Base-by-base conservation (phyloP, 1,284 basidiomycete genomes). In the Ustilago shanxiensis region DNA sequence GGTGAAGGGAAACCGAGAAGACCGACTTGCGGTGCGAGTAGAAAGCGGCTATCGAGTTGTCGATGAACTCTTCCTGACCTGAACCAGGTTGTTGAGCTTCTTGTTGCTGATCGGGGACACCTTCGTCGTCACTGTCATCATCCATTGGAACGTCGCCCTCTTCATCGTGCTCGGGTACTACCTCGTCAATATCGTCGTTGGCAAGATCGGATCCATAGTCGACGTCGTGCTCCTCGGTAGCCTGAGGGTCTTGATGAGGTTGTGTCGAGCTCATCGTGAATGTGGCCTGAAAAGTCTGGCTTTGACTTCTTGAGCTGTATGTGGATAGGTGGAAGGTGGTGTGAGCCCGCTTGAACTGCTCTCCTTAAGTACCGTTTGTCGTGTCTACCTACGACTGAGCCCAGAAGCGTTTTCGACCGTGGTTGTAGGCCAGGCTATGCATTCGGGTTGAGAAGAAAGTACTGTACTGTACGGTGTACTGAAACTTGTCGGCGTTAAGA, bases 1-100 rank as follows among this genome's bases (percentile, higher is more conserved):
- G 89, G 86, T 99, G 97, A 45, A 91, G 90, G 13, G 93, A 88
- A 45, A 99, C 88, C 51, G 91, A 88, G 85, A 98, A 99, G 55
- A 98, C 93, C 11, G 96, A 86, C 47, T 81, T 75, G 69, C 79
- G 80, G 55, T 83, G 82, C 53, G 71, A 70, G 68, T 83, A 85
- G 64, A 85, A 85, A 39, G 84, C 83, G 39, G 84, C 82, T 63
- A 85, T 82, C 41, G 82, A 83, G 51, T 80, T 78, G 78, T 85
- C 84, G 61, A 79, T 52, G 39, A 85, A 79, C 60, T 74, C 76
- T 44, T 79, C 75, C 28, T 76, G 63, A 18, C 61, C 66, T 13
- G 61, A 58, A 0, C 76, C 77, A 9, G 69, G 58, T n/a, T 72
- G 66, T 24, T 60, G 50, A 16, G 35, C 63, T 0, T 62, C 45